Evolutionary conservation across 805 yeast species (phyloP).

Genomic region (Nakazawaea ishiwadae): DNA sequence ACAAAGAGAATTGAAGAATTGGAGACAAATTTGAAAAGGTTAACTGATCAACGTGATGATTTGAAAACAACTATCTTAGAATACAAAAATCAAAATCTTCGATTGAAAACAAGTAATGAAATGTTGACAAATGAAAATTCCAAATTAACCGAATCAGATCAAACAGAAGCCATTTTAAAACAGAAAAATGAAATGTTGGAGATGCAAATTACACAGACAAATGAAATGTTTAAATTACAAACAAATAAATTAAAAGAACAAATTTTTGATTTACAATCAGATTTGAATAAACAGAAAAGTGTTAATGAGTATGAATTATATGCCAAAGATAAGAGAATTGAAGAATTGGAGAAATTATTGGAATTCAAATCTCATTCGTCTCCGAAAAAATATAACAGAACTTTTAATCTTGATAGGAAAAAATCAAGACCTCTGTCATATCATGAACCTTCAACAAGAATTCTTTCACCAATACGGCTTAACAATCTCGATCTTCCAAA

Average conservation of each 20-base stretch:
- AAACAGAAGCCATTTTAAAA: not conserved
- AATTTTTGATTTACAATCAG: constrained; percentile 9
- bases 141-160: not conserved
- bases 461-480: constrained; percentile 7
- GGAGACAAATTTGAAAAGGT: constrained; percentile 15
- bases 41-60: constrained; percentile 18
- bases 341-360: constrained; percentile 23
- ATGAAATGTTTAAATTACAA: constrained; percentile 10
- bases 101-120: constrained; percentile 11
- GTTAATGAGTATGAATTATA: constrained; percentile 20
- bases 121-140: not conserved
- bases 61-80: constrained; percentile 14
- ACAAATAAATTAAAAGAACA: constrained; percentile 11
- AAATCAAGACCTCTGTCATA: constrained; percentile 9
- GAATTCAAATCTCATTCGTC: not conserved
- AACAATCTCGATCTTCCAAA: not conserved
- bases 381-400: not conserved
- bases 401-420: not conserved
- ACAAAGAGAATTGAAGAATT: constrained; percentile 20
- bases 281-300: constrained; percentile 25
- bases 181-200: constrained; percentile 10
- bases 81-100: constrained; percentile 10
- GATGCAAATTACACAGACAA: constrained; percentile 9
- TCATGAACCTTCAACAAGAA: constrained; percentile 1
- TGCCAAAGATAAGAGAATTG: constrained; percentile 22